Evolutionary conservation across 2,329 filamentous ascomycete species (phyloP).

Genomic region (Tolypocladium amazonense): DNA sequence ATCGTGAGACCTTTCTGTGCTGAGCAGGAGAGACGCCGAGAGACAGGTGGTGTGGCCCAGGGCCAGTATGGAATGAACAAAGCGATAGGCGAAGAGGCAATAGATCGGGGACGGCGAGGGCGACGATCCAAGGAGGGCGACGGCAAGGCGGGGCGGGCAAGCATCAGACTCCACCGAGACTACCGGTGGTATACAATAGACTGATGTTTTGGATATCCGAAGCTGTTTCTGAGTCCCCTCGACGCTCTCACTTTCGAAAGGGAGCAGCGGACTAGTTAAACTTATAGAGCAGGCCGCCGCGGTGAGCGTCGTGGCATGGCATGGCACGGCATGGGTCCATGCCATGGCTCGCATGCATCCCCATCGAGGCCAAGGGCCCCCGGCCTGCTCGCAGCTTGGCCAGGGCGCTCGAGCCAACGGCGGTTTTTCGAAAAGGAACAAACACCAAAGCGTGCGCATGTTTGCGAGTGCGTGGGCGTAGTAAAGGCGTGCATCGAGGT

Average conservation of each 20-base stretch:
- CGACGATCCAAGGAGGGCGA: slow-evolving; percentile 11
- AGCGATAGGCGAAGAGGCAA: slow-evolving; percentile 10
- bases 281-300: slow-evolving; percentile 1
- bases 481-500: neutral
- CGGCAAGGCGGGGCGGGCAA: neutral
- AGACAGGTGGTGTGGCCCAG: slow-evolving; percentile 21
- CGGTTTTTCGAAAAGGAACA: neutral
- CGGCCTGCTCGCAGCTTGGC: neutral
- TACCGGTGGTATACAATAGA: slow-evolving; percentile 13
- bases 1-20: slow-evolving; percentile 18
- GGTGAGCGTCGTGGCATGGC: neutral
- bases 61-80: slow-evolving; percentile 22
- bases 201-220: slow-evolving; percentile 13
- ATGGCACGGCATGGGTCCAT: neutral
- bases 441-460: neutral
- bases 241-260: slow-evolving; percentile 6
- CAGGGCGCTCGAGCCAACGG: neutral
- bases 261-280: slow-evolving; percentile 6
- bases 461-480: neutral
- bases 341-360: neutral
- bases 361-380: neutral
- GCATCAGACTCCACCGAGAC: slow-evolving; percentile 9
- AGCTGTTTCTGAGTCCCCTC: slow-evolving; percentile 10
- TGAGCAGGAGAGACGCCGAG: slow-evolving; percentile 19
- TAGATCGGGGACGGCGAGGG: slow-evolving; percentile 14